Evolutionary conservation across 2,329 filamentous ascomycete species (phyloP), one percentile per base, ranked within the genome.

Genomic region (Colletotrichum orchidophilum): DNA sequence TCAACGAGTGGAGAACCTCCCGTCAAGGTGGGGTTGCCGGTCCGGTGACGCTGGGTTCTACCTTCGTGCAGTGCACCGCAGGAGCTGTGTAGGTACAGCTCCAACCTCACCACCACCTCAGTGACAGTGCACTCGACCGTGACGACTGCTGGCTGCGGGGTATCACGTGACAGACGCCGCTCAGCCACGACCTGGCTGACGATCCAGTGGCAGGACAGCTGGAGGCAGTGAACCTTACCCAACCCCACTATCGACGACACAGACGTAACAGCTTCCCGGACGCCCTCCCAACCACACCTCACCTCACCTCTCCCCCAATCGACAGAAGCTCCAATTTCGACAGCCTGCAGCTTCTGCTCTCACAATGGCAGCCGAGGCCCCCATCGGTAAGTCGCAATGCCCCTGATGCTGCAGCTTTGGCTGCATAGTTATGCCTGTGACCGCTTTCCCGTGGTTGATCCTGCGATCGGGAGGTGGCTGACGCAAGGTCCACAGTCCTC

Each of bases 401-500:
- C 57, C 63, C 29, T 62, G 26, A 39, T 60, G 27, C 52, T 33
- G 33, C 31, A 53, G 49, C 15, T 55, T 13, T 13, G n/a, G 31
- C 52, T 53, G 42, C 24, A 18, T 24, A n/a, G 60, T 31, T 42
- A 15, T 35, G 50, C 57, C 24, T 29, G 50, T 58, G 2, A 46
- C 42, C n/a, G 35, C 46, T 29, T 42, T 57, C 21, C 35, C 42
- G 63, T 15, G 18, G 54, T 33, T 55, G 53, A 27, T 50, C 53
- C 55, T 64, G 39, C 60, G 35, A n/a, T 61, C 42, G 69, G 69
- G 46, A 68, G 64, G 58, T 69, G 65, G 69, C 69, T 71, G 65
- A 71, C 64, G 57, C 63, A 59, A 63, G 69, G 55, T 71, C 72
- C 72, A 39, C 75, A 98, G 96, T 99, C 82, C 96, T 99, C 89